Evolutionary conservation across 345 rosid species (phyloP), one percentile per base, ranked within the genome.

Genomic region (Hibiscus mutabilis): DNA sequence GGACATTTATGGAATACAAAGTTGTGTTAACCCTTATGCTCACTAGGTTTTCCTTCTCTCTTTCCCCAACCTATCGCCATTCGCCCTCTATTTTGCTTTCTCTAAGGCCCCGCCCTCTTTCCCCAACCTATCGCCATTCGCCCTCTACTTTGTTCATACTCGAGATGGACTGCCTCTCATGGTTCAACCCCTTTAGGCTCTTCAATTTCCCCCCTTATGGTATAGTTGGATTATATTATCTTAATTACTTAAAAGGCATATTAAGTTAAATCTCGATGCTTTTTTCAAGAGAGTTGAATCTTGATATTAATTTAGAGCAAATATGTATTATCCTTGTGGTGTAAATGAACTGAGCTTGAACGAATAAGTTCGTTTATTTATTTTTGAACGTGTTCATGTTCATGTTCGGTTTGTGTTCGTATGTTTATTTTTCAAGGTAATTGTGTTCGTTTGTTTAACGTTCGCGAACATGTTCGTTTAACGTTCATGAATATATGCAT

Each of bases 1-100:
- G 89, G 89, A 74, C 84, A 0, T 73, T 61, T n/a, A 85, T 88
- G 92, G 98, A 93, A 82, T 93, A 93, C 31, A 89, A 89, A 83
- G 69, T 86, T 67, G 94, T 89, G 3, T 71, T 93, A 46, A 83
- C 91, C 35, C 72, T 81, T 49, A 80, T 93, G 55, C 83, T 91
- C 56, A 60, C 93, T 16, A 83, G 87, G 78, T 94, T 88, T 66
- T 84, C 94, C 0, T 78, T 94, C 66, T 85, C 86, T 7, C 42
- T 86, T 52, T 86, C 98, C 0, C 89, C 96, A 3, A 72, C 29
- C 44, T 91, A 94, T 77, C 49, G 75, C 14, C 98, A 94, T 80
- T 83, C 86, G 1, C 97, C 97, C n/a, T 74, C 84, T 4, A 75
- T 73, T 68, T 46, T 89, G 85, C 90, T 93, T 47, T 89, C 98